Conservation (phyloP, 2,329 filamentous ascomycete species). For the Dothistroma septosporum region DNA sequence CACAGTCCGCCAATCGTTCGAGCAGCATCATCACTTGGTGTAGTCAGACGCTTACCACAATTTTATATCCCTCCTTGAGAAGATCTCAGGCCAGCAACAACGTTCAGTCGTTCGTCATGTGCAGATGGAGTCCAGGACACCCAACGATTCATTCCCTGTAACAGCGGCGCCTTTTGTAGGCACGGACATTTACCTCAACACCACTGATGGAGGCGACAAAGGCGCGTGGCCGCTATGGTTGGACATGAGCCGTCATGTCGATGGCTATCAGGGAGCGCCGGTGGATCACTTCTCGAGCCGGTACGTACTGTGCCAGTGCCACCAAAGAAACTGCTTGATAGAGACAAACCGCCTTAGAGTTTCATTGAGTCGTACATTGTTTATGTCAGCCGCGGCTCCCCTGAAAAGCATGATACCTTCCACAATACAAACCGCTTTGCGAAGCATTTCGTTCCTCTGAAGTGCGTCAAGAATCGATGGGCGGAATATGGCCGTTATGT, state of each 20-base stretch:
- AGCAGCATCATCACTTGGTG: conserved; percentile 12
- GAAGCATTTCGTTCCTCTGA: conserved; percentile 11
- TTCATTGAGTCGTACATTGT: conserved; percentile 12
- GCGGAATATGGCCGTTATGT: conserved; percentile 11
- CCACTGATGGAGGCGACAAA: conserved; percentile 9
- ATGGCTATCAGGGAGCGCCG: conserved; percentile 14
- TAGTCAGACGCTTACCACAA: conserved; percentile 3
- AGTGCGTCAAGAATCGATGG: conserved; percentile 14
- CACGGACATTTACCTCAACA: conserved; percentile 15
- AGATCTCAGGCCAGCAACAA: background rate
- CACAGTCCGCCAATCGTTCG: conserved; percentile 7
- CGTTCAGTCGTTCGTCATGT: conserved; percentile 7
- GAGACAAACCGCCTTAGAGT: background rate
- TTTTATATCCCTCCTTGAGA: conserved; percentile 5
- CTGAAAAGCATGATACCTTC: conserved; percentile 13
- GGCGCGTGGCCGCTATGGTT: conserved; percentile 18
- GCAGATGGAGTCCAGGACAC: conserved; percentile 10
- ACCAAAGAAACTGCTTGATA: background rate
- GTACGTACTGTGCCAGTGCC: conserved; percentile 9
- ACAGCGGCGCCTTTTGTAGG: conserved; percentile 14
- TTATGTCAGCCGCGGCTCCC: conserved; percentile 13
- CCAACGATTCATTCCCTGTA: conserved; percentile 9
- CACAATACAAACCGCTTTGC: conserved; percentile 14
- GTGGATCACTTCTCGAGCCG: conserved; percentile 11
- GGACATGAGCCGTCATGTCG: conserved; percentile 12